Conservation (phyloP, 2,329 filamentous ascomycete species). For the Stachybotrys echinatus region DNA sequence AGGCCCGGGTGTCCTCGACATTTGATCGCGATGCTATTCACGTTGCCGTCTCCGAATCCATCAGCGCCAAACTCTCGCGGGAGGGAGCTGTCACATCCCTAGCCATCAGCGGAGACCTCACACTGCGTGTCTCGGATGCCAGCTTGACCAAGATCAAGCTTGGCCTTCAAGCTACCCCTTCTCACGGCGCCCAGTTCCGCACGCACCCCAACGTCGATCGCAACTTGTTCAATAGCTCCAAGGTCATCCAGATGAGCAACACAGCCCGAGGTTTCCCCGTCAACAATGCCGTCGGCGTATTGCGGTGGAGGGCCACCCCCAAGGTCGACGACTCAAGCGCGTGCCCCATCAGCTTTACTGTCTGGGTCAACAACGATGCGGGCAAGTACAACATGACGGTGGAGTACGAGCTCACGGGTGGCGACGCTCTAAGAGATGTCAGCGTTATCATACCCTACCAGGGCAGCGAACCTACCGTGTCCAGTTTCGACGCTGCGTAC, state of each 20-base stretch:
- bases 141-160: slow-evolving; percentile 90
- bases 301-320: slow-evolving; percentile 85
- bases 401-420: slow-evolving; percentile 88
- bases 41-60: slow-evolving; percentile 81
- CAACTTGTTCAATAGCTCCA: slow-evolving; percentile 74
- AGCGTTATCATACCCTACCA: slow-evolving; percentile 82
- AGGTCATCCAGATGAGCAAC: slow-evolving; percentile 86
- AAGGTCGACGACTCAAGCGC: slow-evolving; percentile 75
- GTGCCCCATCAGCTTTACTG: slow-evolving; percentile 91
- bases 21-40: slow-evolving; percentile 81
- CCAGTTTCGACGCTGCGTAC: slow-evolving; percentile 90
- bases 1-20: slow-evolving; percentile 58
- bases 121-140: slow-evolving; percentile 83
- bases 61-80: slow-evolving; percentile 80
- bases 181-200: slow-evolving; percentile 83
- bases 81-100: slow-evolving; percentile 85
- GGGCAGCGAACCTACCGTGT: slow-evolving; percentile 78
- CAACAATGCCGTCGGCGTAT: slow-evolving; percentile 87
- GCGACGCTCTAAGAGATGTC: slow-evolving; percentile 76
- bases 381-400: slow-evolving; percentile 85
- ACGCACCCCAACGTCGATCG: slow-evolving; percentile 97
- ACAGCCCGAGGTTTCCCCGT: slow-evolving; percentile 82
- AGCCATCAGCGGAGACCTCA: slow-evolving; percentile 85
- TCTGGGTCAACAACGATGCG: slow-evolving; percentile 91
- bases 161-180: slow-evolving; percentile 68